These are phyloP conservation scores for Hymenochaete sp. DNA, from an alignment of 1,284 basidiomycete genomes.

Conservation along the genomic window DNA sequence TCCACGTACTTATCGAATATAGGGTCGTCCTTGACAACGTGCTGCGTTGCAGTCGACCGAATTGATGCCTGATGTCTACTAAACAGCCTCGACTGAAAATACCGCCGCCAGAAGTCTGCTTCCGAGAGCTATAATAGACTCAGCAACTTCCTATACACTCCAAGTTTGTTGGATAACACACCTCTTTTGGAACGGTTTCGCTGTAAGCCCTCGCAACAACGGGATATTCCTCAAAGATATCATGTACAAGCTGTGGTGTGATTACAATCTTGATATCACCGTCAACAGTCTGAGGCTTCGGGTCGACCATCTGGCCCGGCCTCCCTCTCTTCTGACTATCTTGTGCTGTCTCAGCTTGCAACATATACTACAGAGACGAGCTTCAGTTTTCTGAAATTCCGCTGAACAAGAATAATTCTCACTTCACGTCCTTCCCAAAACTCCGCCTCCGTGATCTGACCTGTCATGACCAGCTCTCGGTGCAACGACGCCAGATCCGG, in stretches of 20 bases:
- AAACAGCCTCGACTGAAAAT: constrained; percentile 93
- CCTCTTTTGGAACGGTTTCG: constrained; percentile 86
- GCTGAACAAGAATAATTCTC: constrained; percentile 21
- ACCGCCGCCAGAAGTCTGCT: constrained; percentile 92
- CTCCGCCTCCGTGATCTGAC: constrained; percentile 82
- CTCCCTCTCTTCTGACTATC: constrained; percentile 76
- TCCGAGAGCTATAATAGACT: constrained; percentile 59
- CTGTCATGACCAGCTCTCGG: constrained; percentile 75
- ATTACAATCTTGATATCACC: constrained; percentile 84
- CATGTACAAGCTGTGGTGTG: constrained; percentile 86
- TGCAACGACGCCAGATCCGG: constrained; percentile 73
- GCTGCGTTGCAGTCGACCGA: constrained; percentile 74
- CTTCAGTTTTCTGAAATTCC: too few species aligned
- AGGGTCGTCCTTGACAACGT: constrained; percentile 83
- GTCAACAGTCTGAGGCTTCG: constrained; percentile 73
- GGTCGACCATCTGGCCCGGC: constrained; percentile 82
- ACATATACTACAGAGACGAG: constrained; percentile 45
- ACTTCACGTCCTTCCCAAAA: constrained; percentile 96
- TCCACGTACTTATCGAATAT: constrained; percentile 96
- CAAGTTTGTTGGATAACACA: constrained; percentile 27
- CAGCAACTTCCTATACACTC: constrained; percentile 11
- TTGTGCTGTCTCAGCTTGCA: constrained; percentile 61
- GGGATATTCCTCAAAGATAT: constrained; percentile 97
- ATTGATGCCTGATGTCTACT: constrained; percentile 91
- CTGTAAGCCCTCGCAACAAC: constrained; percentile 87